Evolutionary conservation across 73 alveolate genomes (phyloP).

Genomic region (Paramecium octaurelia): DNA sequence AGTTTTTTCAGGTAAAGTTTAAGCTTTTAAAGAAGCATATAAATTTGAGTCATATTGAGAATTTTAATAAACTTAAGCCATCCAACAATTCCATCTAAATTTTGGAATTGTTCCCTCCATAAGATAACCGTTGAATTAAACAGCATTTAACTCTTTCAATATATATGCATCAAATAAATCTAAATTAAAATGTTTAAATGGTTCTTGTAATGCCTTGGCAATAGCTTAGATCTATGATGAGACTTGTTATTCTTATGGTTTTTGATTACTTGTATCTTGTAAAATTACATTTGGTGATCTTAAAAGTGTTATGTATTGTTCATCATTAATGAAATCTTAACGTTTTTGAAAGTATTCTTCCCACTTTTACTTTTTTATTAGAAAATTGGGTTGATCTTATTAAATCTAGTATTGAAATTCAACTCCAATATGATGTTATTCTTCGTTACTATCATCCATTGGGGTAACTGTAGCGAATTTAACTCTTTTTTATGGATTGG

Average conservation of each 20-base stretch:
- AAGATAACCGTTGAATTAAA: neutral
- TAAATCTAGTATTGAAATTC: neutral
- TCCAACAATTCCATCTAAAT: conserved; percentile 29
- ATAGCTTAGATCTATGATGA: neutral
- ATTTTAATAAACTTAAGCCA: neutral
- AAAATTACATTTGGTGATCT: neutral
- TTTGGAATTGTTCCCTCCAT: neutral
- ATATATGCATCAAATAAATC: neutral
- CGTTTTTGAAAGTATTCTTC: neutral
- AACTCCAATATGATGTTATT: neutral
- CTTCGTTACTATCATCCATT: neutral
- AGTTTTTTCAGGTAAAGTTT: neutral
- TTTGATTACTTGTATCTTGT: neutral
- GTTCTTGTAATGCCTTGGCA: neutral
- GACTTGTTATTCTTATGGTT: neutral
- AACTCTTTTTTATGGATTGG: neutral
- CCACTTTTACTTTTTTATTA: neutral
- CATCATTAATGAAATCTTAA: neutral
- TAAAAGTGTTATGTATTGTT: neutral
- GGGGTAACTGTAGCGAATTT: neutral
- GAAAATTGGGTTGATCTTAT: neutral
- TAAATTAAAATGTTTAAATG: neutral
- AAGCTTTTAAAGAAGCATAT: neutral
- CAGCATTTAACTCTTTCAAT: neutral
- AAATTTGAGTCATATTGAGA: neutral